A percentile compares a stretch with the other conserved stretches of the same genome.
These are phyloP conservation scores for Lumnitzera littorea DNA, from an alignment of 345 rosid genomes.

Conservation along the genomic window DNA sequence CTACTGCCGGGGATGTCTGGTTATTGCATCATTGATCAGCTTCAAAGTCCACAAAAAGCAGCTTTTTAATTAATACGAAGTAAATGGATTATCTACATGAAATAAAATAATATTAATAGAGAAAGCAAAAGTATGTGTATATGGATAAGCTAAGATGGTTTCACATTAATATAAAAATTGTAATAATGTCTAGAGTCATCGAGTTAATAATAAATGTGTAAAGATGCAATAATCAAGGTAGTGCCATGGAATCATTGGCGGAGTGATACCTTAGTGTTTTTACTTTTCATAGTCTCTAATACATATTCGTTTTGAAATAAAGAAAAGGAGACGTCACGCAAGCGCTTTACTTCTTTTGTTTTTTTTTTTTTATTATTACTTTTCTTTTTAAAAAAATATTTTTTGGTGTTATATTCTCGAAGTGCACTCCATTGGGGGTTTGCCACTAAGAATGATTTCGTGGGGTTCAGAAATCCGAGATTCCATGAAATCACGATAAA, in stretches of 20 bases:
- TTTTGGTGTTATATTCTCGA: conserved; percentile 8
- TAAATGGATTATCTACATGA: no score
- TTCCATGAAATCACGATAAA: no score
- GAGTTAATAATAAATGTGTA: conserved; percentile 10
- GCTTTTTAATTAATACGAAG: no score
- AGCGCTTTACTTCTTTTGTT: conserved; percentile 16
- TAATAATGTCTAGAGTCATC: no score
- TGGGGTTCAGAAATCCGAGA: conserved; percentile 5
- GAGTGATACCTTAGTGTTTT: conserved; percentile 24
- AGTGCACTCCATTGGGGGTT: conserved; percentile 37
- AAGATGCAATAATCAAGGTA: conserved; percentile 16
- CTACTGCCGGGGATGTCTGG: no score
- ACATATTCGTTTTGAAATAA: conserved; percentile 3
- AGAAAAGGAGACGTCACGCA: conserved; percentile 35
- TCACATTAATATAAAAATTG: no score
- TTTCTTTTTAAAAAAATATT: no score
- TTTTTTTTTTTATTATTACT: conserved; percentile 1
- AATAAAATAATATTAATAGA: no score
- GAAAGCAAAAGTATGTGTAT: no score
- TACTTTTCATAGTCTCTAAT: conserved; percentile 25
- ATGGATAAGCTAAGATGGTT: no score
- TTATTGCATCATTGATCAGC: no score
- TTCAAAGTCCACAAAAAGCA: no score
- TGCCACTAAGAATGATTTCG: conserved; percentile 33
- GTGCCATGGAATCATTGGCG: conserved; percentile 23